Evolutionary conservation across 2,329 filamentous ascomycete species (phyloP), one percentile per base, ranked within the genome.

Genomic region (Sarocladiaceae sp.): DNA sequence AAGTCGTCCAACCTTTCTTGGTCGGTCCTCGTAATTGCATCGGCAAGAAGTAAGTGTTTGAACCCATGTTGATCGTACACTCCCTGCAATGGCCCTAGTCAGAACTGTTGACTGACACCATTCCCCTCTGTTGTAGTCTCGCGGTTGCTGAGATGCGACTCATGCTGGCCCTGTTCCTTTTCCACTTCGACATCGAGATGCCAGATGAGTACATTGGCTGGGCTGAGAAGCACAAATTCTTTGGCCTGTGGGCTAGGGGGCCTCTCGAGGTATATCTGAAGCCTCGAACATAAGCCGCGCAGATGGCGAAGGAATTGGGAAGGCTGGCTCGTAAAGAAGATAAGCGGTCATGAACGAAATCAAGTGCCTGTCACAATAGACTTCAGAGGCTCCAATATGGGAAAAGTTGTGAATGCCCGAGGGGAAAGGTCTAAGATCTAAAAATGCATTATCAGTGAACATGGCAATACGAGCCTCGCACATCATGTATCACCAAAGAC

Each of bases 401-500:
- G n/a, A n/a, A n/a, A n/a, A n/a, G n/a, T n/a, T n/a, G n/a, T n/a
- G n/a, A n/a, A n/a, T n/a, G n/a, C n/a, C n/a, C n/a, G n/a, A n/a
- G n/a, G n/a, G n/a, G n/a, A n/a, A n/a, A n/a, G n/a, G n/a, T n/a
- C n/a, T n/a, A n/a, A n/a, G n/a, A n/a, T n/a, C n/a, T n/a, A n/a
- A n/a, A n/a, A n/a, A n/a, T n/a, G n/a, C n/a, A n/a, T n/a, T n/a
- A n/a, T n/a, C n/a, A 29, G 26, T 29, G 26, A 9, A 29, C 26
- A 29, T n/a, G 26, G 26, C 26, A 29, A 29, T 19, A n/a, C n/a
- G n/a, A n/a, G n/a, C 9, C n/a, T n/a, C 23, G 9, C 9, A 12
- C 35, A 43, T 58, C 56, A 80, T 32, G 76, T 80, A 32, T 80
- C 74, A 3, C 70, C 69, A 59, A 93, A 97, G 4, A 91, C 77